phyloP scores from a whole-genome alignment of 345 rosid genomes.

The Hypericum perforatum region DNA sequence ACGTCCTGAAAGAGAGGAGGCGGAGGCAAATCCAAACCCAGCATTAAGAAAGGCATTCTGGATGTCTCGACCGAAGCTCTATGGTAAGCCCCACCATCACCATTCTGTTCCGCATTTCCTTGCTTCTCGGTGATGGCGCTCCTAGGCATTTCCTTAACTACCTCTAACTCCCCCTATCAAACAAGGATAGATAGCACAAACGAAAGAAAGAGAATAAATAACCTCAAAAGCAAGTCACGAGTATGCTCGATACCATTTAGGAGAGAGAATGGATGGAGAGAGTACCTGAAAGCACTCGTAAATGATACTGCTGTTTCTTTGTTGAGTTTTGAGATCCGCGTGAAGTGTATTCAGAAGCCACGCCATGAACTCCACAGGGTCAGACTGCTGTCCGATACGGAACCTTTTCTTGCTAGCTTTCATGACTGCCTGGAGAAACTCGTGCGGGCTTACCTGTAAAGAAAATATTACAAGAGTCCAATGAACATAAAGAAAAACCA shows the following conservation, averaged over 20 bases:
- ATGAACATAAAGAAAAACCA: background rate
- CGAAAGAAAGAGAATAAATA: background rate
- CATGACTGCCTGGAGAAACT: slow-evolving; percentile 97
- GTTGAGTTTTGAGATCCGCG: slow-evolving; percentile 50
- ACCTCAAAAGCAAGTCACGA: background rate
- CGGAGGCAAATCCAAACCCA: slow-evolving; percentile 95
- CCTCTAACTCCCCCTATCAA: slow-evolving; percentile 78
- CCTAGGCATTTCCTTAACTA: slow-evolving; percentile 62
- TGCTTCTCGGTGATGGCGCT: slow-evolving; percentile 36
- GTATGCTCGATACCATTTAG: background rate
- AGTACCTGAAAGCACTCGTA: slow-evolving; percentile 86
- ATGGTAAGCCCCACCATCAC: slow-evolving; percentile 23
- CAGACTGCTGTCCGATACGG: slow-evolving; percentile 84
- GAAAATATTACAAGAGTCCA: background rate
- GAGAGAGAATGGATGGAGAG: slow-evolving; percentile 1
- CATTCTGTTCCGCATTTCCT: slow-evolving; percentile 24
- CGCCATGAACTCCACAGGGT: slow-evolving; percentile 91
- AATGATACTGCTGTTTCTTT: slow-evolving; percentile 62
- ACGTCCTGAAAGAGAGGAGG: slow-evolving; percentile 96
- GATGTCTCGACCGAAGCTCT: slow-evolving; percentile 37
- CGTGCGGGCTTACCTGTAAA: slow-evolving; percentile 95
- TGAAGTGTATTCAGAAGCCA: slow-evolving; percentile 97
- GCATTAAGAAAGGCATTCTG: slow-evolving; percentile 91
- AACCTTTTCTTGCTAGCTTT: slow-evolving; percentile 81
- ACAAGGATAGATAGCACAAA: slow-evolving; percentile 9